A percentile compares a stretch with the other conserved stretches of the same genome.
phyloP scores from a whole-genome alignment of 2,329 filamentous ascomycete genomes.

The Westerdykella aurantiaca region DNA sequence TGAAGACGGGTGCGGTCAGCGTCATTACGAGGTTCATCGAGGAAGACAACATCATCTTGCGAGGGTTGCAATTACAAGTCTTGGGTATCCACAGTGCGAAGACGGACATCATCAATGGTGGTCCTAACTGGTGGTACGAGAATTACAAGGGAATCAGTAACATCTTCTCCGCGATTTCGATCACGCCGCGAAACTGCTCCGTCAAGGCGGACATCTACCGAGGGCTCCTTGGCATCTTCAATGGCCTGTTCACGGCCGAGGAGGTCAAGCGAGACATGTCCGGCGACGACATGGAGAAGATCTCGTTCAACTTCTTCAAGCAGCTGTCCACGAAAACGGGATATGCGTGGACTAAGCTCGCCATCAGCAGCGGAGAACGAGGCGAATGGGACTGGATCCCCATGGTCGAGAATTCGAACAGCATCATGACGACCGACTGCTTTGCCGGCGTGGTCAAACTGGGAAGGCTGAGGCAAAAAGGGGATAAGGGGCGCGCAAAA shows the following conservation, averaged over 20 bases:
- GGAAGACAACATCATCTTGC: constrained; percentile 12
- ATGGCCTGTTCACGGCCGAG: constrained; percentile 18
- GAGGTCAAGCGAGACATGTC: constrained; percentile 13
- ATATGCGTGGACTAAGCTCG: constrained; percentile 23
- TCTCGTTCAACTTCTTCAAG: constrained; percentile 25
- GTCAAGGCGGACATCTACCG: constrained; percentile 15
- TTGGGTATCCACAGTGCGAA: constrained; percentile 18
- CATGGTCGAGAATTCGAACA: constrained; percentile 12
- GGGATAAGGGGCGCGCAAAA: constrained; percentile 8
- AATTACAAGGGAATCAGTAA: constrained; percentile 30
- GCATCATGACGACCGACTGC: constrained; percentile 19
- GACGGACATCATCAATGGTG: constrained; percentile 24
- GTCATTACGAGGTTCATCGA: constrained; percentile 15
- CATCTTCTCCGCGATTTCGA: constrained; percentile 32
- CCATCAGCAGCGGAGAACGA: constrained; percentile 20
- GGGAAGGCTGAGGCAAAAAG: constrained; percentile 12
- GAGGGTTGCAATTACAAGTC: constrained; percentile 13
- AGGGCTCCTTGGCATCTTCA: constrained; percentile 24
- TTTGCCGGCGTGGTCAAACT: constrained; percentile 22
- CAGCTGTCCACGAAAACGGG: constrained; percentile 20
- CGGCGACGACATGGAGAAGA: constrained; percentile 16
- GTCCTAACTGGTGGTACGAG: constrained; percentile 29
- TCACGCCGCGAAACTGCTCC: constrained; percentile 17
- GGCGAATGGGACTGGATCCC: constrained; percentile 25
- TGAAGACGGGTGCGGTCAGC: constrained; percentile 9